A percentile compares a stretch with the other conserved stretches of the same genome.
These are phyloP conservation scores for Exidia glandulosa DNA, from an alignment of 768 basidiomycete genomes.

Conservation along the genomic window DNA sequence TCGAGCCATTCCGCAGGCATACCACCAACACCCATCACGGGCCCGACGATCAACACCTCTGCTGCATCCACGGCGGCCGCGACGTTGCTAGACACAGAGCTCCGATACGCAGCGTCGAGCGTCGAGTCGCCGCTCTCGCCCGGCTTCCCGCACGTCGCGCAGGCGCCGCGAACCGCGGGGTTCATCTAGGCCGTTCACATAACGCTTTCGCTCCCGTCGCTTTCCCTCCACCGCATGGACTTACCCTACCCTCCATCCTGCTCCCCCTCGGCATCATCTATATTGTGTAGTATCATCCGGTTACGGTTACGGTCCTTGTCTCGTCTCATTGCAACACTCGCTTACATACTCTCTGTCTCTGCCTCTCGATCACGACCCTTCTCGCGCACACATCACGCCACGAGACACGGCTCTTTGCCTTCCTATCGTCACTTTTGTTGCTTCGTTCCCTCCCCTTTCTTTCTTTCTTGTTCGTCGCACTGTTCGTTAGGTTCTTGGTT, in stretches of 20 bases:
- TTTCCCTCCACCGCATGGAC: background rate
- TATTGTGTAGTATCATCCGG: background rate
- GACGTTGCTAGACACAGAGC: constrained; percentile 8
- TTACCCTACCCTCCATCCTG: background rate
- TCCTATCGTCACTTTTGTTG: no score
- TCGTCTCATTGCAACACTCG: no score
- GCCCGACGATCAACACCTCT: background rate
- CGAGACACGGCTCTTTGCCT: no score
- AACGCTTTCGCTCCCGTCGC: background rate
- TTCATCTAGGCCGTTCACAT: background rate
- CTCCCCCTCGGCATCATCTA: no score
- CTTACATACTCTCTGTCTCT: no score
- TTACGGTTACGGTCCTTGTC: background rate
- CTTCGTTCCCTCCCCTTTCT: no score
- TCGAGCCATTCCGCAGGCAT: constrained; percentile 19
- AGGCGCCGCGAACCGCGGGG: constrained; percentile 15
- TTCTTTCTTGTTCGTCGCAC: no score
- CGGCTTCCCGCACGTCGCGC: constrained; percentile 46
- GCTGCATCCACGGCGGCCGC: constrained; percentile 1
- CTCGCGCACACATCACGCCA: no score
- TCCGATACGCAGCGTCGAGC: constrained; percentile 23
- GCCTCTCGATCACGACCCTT: no score
- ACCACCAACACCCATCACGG: constrained; percentile 38
- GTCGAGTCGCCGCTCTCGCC: constrained; percentile 64
- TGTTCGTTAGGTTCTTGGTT: no score